A percentile compares a stretch with the other conserved stretches of the same genome.
Conservation (phyloP, 1,284 basidiomycete genomes). For the Bjerkandera adusta region DNA sequence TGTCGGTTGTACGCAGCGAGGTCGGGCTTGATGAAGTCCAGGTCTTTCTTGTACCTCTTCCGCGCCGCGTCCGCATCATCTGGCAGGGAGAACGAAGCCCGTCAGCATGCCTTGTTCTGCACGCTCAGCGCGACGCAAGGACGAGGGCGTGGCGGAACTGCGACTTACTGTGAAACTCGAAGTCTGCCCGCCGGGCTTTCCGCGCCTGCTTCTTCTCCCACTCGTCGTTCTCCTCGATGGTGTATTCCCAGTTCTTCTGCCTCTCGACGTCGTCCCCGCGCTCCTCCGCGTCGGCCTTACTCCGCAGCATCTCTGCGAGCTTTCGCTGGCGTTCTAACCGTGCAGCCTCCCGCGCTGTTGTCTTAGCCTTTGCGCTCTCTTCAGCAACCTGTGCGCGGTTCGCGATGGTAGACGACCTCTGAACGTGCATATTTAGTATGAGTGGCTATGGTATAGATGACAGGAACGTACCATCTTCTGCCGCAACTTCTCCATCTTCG, state of each 20-base stretch:
- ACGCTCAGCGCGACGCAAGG: constrained; percentile 1
- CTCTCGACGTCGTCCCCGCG: constrained; percentile 77
- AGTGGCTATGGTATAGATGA: constrained; percentile 3
- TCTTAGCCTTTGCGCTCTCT: constrained; percentile 75
- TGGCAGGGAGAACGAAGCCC: constrained; percentile 30
- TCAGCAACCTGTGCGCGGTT: constrained; percentile 84
- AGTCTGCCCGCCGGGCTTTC: constrained; percentile 76
- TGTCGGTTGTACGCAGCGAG: constrained; percentile 81
- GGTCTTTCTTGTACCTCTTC: constrained; percentile 87
- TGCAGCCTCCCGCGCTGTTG: constrained; percentile 73
- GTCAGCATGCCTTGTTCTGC: constrained; percentile 5
- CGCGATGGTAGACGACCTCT: constrained; percentile 76
- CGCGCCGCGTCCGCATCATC: constrained; percentile 90
- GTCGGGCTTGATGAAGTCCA: constrained; percentile 86
- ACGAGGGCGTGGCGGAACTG: constrained; percentile 17
- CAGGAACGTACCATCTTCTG: constrained; percentile 67
- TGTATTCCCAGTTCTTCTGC: constrained; percentile 91
- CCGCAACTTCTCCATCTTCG: constrained; percentile 74
- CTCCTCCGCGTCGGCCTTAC: constrained; percentile 87
- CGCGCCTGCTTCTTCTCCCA: constrained; percentile 88
- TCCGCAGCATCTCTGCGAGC: constrained; percentile 83
- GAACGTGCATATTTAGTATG: constrained; percentile 9
- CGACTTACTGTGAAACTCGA: constrained; percentile 72
- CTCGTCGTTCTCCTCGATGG: constrained; percentile 90
- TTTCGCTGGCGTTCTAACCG: constrained; percentile 85